Evolutionary conservation across 106 monocot species (phyloP).

Genomic region (Dioscorea alata): DNA sequence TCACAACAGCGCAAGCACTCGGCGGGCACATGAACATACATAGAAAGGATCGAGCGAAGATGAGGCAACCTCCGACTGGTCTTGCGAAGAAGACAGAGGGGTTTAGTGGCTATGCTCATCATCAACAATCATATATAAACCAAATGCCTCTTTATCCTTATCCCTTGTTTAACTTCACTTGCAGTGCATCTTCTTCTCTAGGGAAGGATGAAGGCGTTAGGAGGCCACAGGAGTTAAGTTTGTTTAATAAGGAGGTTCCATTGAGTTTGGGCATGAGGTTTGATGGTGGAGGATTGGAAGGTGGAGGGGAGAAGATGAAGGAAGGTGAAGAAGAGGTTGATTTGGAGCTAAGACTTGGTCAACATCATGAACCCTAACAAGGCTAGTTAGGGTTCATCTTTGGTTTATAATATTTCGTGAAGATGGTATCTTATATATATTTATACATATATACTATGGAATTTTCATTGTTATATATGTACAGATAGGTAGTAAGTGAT

Average conservation of each 20-base stretch:
- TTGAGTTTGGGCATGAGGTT: constrained; percentile 7
- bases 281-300: neutral
- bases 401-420: neutral
- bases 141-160: neutral
- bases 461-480: no score
- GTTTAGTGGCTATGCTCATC: no score
- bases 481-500: no score
- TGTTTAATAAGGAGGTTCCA: constrained; percentile 5
- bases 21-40: constrained; percentile 81
- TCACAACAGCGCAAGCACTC: constrained; percentile 56
- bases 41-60: constrained; percentile 28
- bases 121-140: neutral
- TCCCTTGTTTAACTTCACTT: neutral
- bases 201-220: neutral
- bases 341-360: constrained; percentile 48
- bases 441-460: neutral
- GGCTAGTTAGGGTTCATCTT: neutral
- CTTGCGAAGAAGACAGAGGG: neutral
- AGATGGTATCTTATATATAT: neutral
- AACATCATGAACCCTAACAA: neutral
- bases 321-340: constrained; percentile 28
- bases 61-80: neutral
- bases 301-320: neutral
- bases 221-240: constrained; percentile 9
- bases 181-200: neutral